Evolutionary conservation across 2,329 filamentous ascomycete species (phyloP).

Genomic region (Zymoseptoria pseudotritici): DNA sequence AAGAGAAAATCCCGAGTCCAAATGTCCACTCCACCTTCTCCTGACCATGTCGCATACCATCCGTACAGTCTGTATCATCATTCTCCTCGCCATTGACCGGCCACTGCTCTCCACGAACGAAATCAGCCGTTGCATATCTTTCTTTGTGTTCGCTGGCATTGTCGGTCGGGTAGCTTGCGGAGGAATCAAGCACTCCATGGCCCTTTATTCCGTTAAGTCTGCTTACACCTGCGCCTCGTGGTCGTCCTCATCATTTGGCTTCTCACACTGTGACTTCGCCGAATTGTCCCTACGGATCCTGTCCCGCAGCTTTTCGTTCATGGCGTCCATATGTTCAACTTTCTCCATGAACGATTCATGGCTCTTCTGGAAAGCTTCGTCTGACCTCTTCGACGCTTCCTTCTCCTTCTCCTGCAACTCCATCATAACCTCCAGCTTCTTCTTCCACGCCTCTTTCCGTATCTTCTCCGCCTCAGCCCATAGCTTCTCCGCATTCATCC

Average conservation of each 20-base stretch:
- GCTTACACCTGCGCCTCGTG: background rate
- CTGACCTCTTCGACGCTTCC: background rate
- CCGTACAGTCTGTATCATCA: background rate
- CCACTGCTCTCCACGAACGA: background rate
- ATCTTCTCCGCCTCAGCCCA: background rate
- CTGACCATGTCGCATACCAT: background rate
- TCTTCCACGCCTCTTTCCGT: background rate
- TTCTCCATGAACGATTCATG: background rate
- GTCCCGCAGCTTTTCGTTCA: too few relatives aligned
- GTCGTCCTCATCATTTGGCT: background rate
- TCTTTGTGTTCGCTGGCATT: background rate
- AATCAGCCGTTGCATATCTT: background rate
- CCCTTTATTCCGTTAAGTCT: background rate
- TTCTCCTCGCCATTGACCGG: background rate
- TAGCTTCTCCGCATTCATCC: background rate
- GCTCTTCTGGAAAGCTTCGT: background rate
- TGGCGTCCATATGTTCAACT: background rate
- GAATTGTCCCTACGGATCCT: background rate
- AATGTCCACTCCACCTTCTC: background rate
- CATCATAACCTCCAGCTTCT: background rate
- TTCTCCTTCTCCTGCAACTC: background rate
- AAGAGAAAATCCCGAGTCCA: too few relatives aligned
- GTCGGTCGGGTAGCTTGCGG: background rate
- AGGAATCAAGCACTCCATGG: background rate
- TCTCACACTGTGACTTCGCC: background rate